Base-by-base conservation (phyloP, 805 yeast genomes). In the Starmerella sirachaensis region DNA sequence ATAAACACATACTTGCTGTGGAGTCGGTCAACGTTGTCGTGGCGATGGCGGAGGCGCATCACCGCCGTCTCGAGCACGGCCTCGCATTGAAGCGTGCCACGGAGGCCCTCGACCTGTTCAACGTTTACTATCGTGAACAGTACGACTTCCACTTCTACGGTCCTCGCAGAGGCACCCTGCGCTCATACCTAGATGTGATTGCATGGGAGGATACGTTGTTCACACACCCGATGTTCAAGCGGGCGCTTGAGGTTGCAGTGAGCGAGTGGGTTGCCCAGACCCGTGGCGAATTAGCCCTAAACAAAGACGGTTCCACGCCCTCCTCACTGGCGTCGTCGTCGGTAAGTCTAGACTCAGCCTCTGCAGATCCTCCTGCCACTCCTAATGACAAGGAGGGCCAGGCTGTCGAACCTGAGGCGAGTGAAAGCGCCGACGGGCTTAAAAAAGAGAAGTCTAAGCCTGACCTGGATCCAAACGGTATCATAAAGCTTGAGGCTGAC, bases 121-220 rank as follows among this genome's bases (percentile, higher is more conserved):
- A 73, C 30, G 79, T 74, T 37, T 85, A 75, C 60, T 71, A 66
- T 53, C 72, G 72, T 45, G 98, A 91, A 55, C 96, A 91, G 62
- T 69, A 79, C 46, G 99, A 91, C 57, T 91, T 88, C 76, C 97
- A 91, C 57, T 77, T 81, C 31, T 91, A 83, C 57, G 80, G 93
- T 55, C 72, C 82, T 68, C 73, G 95, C 60, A 75, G 79, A 50
- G 97, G 96, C 17, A 83, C 96, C 6, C 77, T 88, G 18, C 70
- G 93, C 46, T 77, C 88, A 7, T 91, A 88, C 55, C 49, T 81
- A 20, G 76, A 75, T 14, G 72, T 82, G 71, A 48, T 86, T 35
- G 58, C 65, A 33, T 91, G 97, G 97, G 94, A 76, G 40, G 93
- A 86, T 56, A 56, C 61, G 16, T 57, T 91, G 31, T 85, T 67